These are phyloP conservation scores for Camellia lanceoleosa DNA, from an alignment of 148 eudicot species.

Conservation along the genomic window DNA sequence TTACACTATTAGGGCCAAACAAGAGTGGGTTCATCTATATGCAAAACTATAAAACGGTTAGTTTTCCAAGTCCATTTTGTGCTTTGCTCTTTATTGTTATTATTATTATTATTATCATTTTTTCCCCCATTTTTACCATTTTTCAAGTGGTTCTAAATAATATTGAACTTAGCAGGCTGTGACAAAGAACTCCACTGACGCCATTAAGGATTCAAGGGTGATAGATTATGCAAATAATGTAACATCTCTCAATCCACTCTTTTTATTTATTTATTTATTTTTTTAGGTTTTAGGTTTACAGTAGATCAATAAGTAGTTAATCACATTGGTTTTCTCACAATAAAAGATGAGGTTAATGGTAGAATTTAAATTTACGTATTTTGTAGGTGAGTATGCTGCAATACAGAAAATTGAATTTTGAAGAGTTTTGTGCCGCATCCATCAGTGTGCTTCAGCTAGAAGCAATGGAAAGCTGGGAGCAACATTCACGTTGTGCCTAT, in stretches of 20 bases:
- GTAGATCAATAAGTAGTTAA: no score
- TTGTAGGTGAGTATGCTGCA: constrained; percentile 80
- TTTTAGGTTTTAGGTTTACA: neutral
- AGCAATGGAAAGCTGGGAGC: constrained; percentile 91
- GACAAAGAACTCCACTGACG: constrained; percentile 64
- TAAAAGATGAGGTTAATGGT: neutral
- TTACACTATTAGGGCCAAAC: no score
- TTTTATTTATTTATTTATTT: neutral
- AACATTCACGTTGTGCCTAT: constrained; percentile 81
- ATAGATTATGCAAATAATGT: constrained; percentile 75
- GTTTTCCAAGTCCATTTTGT: no score
- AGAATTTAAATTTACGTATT: neutral
- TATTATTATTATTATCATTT: neutral
- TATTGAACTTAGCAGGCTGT: constrained; percentile 45
- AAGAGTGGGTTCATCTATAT: no score
- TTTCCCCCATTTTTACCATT: neutral
- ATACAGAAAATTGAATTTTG: constrained; percentile 82
- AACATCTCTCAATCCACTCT: neutral
- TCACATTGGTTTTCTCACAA: neutral
- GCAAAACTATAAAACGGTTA: no score
- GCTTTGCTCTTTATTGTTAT: no score
- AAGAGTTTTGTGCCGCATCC: constrained; percentile 88
- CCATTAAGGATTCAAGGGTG: constrained; percentile 90
- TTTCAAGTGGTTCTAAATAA: constrained; percentile 2
- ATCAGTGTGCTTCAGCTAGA: constrained; percentile 87